phyloP scores from a whole-genome alignment of 148 eudicot genomes.

The Oxyria digyna region DNA sequence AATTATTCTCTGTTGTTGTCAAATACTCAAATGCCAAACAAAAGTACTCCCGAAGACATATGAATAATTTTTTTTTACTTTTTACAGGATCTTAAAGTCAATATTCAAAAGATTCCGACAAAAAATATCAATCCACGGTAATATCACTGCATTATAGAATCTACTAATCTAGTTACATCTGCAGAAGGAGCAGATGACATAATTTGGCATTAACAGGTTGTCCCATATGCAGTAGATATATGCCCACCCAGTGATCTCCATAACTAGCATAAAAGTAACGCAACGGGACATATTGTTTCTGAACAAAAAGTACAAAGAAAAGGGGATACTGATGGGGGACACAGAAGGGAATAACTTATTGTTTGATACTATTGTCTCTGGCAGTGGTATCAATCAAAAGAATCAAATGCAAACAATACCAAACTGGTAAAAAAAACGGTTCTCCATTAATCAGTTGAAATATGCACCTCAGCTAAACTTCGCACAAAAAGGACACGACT shows the following conservation, averaged over 20 bases:
- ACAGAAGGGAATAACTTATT: background rate
- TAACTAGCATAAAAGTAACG: background rate
- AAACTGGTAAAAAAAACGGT: background rate
- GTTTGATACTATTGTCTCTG: background rate
- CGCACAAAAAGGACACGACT: background rate
- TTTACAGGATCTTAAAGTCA: background rate
- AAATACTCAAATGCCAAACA: background rate
- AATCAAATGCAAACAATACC: background rate
- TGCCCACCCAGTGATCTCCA: background rate
- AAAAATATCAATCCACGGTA: background rate
- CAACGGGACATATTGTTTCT: background rate
- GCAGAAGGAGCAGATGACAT: background rate
- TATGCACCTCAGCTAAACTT: background rate
- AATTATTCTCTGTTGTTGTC: background rate
- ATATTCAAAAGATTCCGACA: background rate
- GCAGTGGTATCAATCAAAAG: background rate
- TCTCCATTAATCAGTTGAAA: background rate
- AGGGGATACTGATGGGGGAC: background rate
- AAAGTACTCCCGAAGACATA: background rate
- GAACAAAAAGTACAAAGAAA: background rate
- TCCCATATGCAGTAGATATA: background rate
- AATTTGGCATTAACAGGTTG: slow-evolving; percentile 2
- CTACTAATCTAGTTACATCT: background rate
- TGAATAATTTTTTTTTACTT: background rate
- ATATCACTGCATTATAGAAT: background rate